Percentiles rank a stretch among this genome's conserved stretches.
Conservation (phyloP, 2,329 filamentous ascomycete species). For the Diaporthe sp. region DNA sequence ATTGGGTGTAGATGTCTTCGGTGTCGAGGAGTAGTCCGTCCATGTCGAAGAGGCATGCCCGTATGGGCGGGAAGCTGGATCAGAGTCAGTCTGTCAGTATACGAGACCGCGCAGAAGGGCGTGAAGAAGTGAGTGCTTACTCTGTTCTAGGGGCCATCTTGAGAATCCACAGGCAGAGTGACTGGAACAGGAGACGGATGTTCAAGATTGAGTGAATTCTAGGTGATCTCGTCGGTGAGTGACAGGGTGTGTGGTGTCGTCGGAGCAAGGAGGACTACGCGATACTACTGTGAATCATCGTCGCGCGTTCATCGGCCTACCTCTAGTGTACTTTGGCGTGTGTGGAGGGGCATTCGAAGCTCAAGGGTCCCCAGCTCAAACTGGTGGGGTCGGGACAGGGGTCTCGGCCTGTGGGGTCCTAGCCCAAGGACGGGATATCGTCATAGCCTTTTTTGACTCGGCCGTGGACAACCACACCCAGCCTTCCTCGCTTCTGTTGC, state of each 20-base stretch:
- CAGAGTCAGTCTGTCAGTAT: background rate
- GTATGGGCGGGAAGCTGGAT: conserved; percentile 79
- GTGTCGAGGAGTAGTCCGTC: conserved; percentile 95
- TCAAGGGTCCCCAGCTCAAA: conserved; percentile 10
- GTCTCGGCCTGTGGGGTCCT: background rate
- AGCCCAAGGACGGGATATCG: background rate
- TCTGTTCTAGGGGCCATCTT: conserved; percentile 57
- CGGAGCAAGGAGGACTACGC: background rate
- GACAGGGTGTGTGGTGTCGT: background rate
- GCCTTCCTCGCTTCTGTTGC: background rate
- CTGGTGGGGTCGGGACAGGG: conserved; percentile 18
- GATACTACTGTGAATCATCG: background rate
- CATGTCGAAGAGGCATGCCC: conserved; percentile 98
- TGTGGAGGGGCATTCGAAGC: conserved; percentile 10
- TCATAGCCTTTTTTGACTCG: conserved; percentile 2
- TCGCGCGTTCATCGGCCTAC: background rate
- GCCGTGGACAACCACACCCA: background rate
- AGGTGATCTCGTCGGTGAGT: background rate
- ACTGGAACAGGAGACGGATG: too few relatives aligned
- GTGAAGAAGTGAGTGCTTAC: conserved; percentile 45
- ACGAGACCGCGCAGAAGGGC: background rate
- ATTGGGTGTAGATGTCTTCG: conserved; percentile 87
- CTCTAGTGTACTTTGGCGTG: background rate
- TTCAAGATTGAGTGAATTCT: background rate
- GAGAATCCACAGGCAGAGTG: background rate